Base-by-base conservation (phyloP, 495 filamentous ascomycete genomes). In the Lophium mytilinum region DNA sequence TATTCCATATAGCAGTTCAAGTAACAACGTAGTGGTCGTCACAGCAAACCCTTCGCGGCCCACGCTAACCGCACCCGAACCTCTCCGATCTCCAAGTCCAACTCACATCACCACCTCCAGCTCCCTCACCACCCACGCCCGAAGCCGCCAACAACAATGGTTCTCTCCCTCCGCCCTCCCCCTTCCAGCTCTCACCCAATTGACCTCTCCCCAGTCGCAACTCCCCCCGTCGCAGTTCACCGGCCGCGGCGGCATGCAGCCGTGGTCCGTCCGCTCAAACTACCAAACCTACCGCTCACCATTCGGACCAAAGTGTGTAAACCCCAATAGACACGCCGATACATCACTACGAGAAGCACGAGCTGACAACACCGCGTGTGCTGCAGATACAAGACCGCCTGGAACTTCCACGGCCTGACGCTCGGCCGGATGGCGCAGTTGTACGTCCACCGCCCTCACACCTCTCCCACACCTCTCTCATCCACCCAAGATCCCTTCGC, bases 351-450 rank as follows among this genome's bases (percentile, higher is more conserved):
- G 45, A 18, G 21, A 48, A 24, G 45, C 21, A 48, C 14, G 14
- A 14, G 8, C 19, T 33, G 45, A 9, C 45, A 2, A 41, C 9
- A 9, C 24, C 17, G 39, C 39, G 39, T 41, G 39, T 9, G 39
- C 4, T 17, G 33, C 65, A 86, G 83, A 68, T 83, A 83, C 71
- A 70, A 70, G 55, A 71, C 72, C 37, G 66, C 69, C 36, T 69
- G 67, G 55, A 73, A 81, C 66, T 67, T 76, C 64, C 72, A 73
- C 34, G 83, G 83, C 62, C 68, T 78, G 63, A 80, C 72, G 55
- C 49, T 73, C n/a, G 54, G 66, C 50, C 61, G 64, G 50, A 70
- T 71, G 18, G 62, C 73, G 57, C 75, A 71, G 65, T 73, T 72
- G 83, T 84, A 74, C 72, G 77, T 78, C 43, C 47, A 34, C 35